These are phyloP conservation scores for Diutina neorugosa DNA, from an alignment of 1,139 yeast genomes.

Conservation along the genomic window DNA sequence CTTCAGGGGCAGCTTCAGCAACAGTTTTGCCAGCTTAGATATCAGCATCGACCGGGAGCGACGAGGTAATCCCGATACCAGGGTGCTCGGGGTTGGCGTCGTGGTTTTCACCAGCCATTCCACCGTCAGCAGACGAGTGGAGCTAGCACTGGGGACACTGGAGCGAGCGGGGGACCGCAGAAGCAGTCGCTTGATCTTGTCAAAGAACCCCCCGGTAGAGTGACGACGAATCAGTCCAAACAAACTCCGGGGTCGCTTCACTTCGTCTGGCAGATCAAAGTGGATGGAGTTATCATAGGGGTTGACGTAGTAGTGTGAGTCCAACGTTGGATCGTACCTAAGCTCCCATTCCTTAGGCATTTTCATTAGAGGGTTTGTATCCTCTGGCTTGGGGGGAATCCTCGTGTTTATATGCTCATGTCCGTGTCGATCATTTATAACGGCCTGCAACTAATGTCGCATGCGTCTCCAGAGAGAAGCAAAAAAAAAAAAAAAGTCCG, in stretches of 20 bases:
- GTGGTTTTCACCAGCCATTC: neutral
- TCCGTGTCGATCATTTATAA: neutral
- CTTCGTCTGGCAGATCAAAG: constrained; percentile 33
- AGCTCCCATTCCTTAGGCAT: constrained; percentile 10
- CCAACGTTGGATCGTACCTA: constrained; percentile 20
- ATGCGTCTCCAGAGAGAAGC: neutral
- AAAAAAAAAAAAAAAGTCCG: neutral
- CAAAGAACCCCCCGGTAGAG: neutral
- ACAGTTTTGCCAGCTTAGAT: neutral
- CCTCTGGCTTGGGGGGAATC: neutral
- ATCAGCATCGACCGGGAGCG: neutral
- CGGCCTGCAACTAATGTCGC: neutral
- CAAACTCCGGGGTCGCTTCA: constrained; percentile 7
- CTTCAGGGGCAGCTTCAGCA: neutral
- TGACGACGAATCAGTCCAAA: neutral
- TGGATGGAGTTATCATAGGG: constrained; percentile 19
- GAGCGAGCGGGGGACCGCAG: neutral
- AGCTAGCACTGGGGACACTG: neutral
- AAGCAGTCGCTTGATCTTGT: neutral
- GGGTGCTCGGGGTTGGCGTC: neutral
- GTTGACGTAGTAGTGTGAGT: constrained; percentile 27
- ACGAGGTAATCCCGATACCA: too few species aligned
- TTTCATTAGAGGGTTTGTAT: neutral
- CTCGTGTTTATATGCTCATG: neutral
- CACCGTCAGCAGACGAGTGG: neutral